phyloP scores from a whole-genome alignment of 495 filamentous ascomycete genomes.

The Aspergillus sparsus region DNA sequence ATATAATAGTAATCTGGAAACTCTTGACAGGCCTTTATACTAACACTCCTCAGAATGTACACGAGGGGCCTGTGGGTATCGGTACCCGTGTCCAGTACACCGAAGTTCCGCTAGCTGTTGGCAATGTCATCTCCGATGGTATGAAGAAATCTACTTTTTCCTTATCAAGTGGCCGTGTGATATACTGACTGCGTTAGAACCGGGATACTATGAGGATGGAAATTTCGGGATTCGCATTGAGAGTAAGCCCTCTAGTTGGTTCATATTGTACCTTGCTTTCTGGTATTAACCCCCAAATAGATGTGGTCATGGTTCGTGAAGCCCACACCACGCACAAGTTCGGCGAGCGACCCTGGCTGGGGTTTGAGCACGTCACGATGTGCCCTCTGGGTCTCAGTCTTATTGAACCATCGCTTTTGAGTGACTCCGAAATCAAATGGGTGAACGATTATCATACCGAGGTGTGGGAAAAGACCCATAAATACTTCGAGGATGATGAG shows the following conservation, averaged over 20 bases:
- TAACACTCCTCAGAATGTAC: slow-evolving; percentile 69
- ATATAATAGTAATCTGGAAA: slow-evolving; percentile 5
- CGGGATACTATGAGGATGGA: slow-evolving; percentile 97
- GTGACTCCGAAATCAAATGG: slow-evolving; percentile 78
- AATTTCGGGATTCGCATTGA: slow-evolving; percentile 98
- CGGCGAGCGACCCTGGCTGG: slow-evolving; percentile 89
- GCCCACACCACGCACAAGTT: slow-evolving; percentile 82
- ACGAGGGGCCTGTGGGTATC: slow-evolving; percentile 96
- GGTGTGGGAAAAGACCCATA: slow-evolving; percentile 77
- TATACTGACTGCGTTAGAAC: slow-evolving; percentile 57
- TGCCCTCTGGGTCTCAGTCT: slow-evolving; percentile 89
- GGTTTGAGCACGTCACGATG: slow-evolving; percentile 98
- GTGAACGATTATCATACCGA: slow-evolving; percentile 83
- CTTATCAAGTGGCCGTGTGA: background rate
- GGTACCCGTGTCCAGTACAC: slow-evolving; percentile 88
- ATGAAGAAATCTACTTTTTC: slow-evolving; percentile 12
- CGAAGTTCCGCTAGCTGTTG: slow-evolving; percentile 84
- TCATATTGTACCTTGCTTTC: background rate
- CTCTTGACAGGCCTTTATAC: background rate
- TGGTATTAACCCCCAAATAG: slow-evolving; percentile 34
- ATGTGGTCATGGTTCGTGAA: slow-evolving; percentile 85
- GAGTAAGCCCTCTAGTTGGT: slow-evolving; percentile 52
- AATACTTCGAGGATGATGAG: slow-evolving; percentile 73
- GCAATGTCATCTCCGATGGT: slow-evolving; percentile 89
- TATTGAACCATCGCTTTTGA: slow-evolving; percentile 74